These are phyloP conservation scores for Saccharomyces kudriavzevii DNA, from an alignment of 805 yeast genomes.

Conservation along the genomic window DNA sequence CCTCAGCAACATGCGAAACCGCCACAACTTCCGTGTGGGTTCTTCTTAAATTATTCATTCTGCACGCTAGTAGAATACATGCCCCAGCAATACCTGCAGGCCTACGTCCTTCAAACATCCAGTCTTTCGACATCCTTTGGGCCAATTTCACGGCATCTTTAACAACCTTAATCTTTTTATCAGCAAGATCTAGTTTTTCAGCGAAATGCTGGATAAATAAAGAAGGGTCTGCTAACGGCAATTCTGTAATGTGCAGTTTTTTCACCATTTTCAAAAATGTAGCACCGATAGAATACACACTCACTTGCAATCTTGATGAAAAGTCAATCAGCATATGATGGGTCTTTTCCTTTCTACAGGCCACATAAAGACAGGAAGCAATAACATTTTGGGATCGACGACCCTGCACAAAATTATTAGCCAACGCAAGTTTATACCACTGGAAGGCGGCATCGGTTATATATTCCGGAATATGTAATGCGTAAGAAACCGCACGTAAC, in stretches of 20 bases:
- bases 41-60: slow-evolving; percentile 92
- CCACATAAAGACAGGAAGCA: slow-evolving; percentile 89
- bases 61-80: slow-evolving; percentile 81
- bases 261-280: slow-evolving; percentile 92
- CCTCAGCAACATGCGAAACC: slow-evolving; percentile 91
- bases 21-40: slow-evolving; percentile 91
- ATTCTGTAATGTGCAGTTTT: slow-evolving; percentile 59
- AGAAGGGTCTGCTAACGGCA: slow-evolving; percentile 92
- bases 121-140: slow-evolving; percentile 84
- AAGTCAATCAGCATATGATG: slow-evolving; percentile 96
- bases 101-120: slow-evolving; percentile 94
- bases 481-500: slow-evolving; percentile 70
- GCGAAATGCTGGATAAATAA: slow-evolving; percentile 91
- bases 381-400: slow-evolving; percentile 90
- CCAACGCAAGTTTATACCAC: slow-evolving; percentile 82
- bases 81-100: slow-evolving; percentile 99
- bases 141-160: slow-evolving; percentile 83
- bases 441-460: slow-evolving; percentile 80
- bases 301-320: slow-evolving; percentile 78
- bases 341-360: slow-evolving; percentile 85
- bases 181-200: slow-evolving; percentile 75
- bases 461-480: slow-evolving; percentile 72
- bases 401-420: slow-evolving; percentile 93
- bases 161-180: slow-evolving; percentile 62
- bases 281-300: slow-evolving; percentile 92